Conservation (phyloP, 2,329 filamentous ascomycete genomes). For the Cytospora chrysosperma region DNA sequence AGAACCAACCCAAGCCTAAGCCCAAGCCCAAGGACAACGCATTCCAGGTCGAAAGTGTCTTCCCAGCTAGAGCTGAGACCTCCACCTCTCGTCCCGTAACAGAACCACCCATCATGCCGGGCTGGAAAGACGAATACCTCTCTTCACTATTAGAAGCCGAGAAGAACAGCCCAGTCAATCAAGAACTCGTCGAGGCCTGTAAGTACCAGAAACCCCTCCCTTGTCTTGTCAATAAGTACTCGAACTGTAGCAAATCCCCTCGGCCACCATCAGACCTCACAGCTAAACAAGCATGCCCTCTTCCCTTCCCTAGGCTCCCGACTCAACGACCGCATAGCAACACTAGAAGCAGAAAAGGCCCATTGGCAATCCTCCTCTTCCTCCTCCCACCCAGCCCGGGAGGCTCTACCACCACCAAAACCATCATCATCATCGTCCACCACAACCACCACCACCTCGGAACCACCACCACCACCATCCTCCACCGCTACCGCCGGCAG, state of each 20-base stretch:
- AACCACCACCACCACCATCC: conserved; percentile 1
- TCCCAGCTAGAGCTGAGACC: neutral
- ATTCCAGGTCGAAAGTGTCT: neutral
- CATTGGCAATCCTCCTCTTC: conserved; percentile 14
- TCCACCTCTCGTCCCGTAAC: too few relatives aligned
- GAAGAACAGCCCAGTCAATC: conserved; percentile 60
- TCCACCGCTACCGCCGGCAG: conserved; percentile 23
- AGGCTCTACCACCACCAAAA: neutral
- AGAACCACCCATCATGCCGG: conserved; percentile 46
- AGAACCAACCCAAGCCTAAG: neutral
- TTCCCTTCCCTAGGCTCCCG: conserved; percentile 51
- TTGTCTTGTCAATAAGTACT: neutral
- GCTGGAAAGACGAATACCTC: conserved; percentile 82
- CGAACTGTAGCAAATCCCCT: neutral
- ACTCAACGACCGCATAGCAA: conserved; percentile 65
- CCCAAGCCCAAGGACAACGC: neutral
- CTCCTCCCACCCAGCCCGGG: neutral
- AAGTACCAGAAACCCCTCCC: conserved; percentile 32
- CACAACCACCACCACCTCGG: conserved; percentile 29
- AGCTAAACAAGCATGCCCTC: conserved; percentile 9
- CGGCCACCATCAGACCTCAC: neutral
- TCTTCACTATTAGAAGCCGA: conserved; percentile 71
- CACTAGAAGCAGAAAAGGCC: conserved; percentile 59
- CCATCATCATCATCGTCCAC: conserved; percentile 28
- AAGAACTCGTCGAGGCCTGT: conserved; percentile 79